Evolutionary conservation across 1,284 basidiomycete genomes (phyloP).

Genomic region (Boletellus dicymbophilus): DNA sequence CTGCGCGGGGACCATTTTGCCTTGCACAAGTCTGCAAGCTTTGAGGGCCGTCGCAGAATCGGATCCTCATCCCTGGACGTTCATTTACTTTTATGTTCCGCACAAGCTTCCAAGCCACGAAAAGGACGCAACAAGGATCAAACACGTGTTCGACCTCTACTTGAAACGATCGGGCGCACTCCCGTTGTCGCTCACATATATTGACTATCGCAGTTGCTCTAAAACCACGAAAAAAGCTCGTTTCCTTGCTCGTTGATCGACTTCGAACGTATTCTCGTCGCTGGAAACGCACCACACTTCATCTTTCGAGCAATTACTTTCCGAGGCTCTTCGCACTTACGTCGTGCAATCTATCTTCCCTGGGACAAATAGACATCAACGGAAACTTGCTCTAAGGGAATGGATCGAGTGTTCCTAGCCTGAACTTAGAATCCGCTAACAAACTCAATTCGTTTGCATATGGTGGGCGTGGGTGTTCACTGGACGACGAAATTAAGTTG

Average conservation of each 20-base stretch:
- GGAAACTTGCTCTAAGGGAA: neutral
- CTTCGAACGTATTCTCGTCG: slow-evolving; percentile 13
- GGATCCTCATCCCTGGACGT: slow-evolving; percentile 18
- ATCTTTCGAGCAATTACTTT: slow-evolving; percentile 7
- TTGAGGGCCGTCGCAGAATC: slow-evolving; percentile 14
- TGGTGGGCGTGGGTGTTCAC: neutral
- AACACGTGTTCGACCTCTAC: slow-evolving; percentile 3
- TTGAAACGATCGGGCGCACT: slow-evolving; percentile 15
- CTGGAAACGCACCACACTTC: slow-evolving; percentile 18
- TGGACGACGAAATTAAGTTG: neutral
- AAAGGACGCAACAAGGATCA: slow-evolving; percentile 3
- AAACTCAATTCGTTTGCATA: slow-evolving; percentile 21
- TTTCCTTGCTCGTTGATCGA: slow-evolving; percentile 8
- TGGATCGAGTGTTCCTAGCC: neutral
- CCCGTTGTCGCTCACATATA: slow-evolving; percentile 17
- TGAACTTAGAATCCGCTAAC: slow-evolving; percentile 9
- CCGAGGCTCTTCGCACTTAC: slow-evolving; percentile 11
- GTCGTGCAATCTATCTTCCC: slow-evolving; percentile 13
- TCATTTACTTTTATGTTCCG: slow-evolving; percentile 12
- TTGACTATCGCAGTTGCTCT: slow-evolving; percentile 12
- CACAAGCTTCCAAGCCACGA: neutral
- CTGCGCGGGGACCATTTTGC: neutral
- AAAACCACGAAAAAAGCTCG: slow-evolving; percentile 3
- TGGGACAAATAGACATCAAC: slow-evolving; percentile 9
- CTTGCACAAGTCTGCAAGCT: slow-evolving; percentile 16